These are phyloP conservation scores for Porpolomopsis calyptriformis DNA, from an alignment of 768 basidiomycete species.

Conservation along the genomic window DNA sequence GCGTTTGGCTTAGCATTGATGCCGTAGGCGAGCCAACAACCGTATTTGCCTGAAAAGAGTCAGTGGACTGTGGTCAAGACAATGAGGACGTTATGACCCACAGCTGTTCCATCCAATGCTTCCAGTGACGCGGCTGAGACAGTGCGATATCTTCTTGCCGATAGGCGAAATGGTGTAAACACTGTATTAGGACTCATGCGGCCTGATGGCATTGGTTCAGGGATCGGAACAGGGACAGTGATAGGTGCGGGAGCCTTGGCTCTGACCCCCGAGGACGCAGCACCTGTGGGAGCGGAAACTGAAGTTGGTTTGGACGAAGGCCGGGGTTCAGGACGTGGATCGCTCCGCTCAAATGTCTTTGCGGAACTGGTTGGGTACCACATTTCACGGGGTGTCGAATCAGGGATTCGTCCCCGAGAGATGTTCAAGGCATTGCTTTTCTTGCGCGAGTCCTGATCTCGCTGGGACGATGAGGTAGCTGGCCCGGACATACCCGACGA, in stretches of 20 bases:
- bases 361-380: conserved; percentile 15
- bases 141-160: conserved; percentile 48
- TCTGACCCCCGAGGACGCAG: background rate
- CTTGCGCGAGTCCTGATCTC: conserved; percentile 28
- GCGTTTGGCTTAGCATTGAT: conserved; percentile 52
- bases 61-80: conserved; percentile 4
- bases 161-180: conserved; percentile 55
- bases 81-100: conserved; percentile 27
- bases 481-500: conserved; percentile 32
- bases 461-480: conserved; percentile 27
- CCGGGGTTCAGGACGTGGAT: conserved; percentile 9
- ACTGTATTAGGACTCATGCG: conserved; percentile 35
- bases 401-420: background rate
- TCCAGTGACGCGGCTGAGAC: conserved; percentile 69
- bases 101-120: conserved; percentile 70
- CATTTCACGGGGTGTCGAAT: conserved; percentile 7
- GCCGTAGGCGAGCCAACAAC: conserved; percentile 66
- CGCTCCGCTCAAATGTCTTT: conserved; percentile 11
- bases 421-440: conserved; percentile 18
- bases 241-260: background rate
- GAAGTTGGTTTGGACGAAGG: conserved; percentile 8
- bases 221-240: conserved; percentile 13
- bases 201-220: conserved; percentile 24
- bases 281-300: background rate
- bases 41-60: conserved; percentile 45